A percentile compares a stretch with the other conserved stretches of the same genome.
These are phyloP conservation scores for Prunus mongolica DNA, from an alignment of 306 rosid species.

Conservation along the genomic window DNA sequence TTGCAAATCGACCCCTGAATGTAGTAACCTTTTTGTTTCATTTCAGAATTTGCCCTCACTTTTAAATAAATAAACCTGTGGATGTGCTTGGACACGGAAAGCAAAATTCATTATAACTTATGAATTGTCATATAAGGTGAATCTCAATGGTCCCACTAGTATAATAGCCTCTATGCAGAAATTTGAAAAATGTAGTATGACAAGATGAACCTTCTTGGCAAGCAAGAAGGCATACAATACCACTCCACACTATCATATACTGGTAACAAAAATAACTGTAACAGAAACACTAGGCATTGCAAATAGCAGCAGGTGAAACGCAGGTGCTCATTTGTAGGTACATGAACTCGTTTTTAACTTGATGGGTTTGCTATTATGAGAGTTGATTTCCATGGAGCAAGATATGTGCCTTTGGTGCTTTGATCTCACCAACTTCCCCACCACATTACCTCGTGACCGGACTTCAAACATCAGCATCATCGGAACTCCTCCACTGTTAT, in stretches of 20 bases:
- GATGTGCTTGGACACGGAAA: background rate
- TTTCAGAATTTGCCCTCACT: background rate
- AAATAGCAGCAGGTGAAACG: background rate
- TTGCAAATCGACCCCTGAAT: background rate
- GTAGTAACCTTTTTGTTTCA: background rate
- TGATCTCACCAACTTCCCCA: slow-evolving; percentile 70
- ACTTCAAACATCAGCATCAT: slow-evolving; percentile 60
- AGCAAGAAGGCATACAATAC: background rate
- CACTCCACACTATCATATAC: background rate
- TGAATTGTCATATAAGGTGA: background rate
- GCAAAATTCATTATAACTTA: background rate
- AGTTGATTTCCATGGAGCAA: slow-evolving; percentile 44
- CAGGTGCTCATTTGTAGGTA: slow-evolving; percentile 34
- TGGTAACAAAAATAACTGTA: background rate
- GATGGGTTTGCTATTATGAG: slow-evolving; percentile 44
- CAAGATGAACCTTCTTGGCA: background rate
- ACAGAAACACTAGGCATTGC: no score
- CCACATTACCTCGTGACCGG: slow-evolving; percentile 49
- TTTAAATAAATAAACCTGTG: background rate
- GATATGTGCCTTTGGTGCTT: slow-evolving; percentile 44
- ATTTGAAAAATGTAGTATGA: background rate
- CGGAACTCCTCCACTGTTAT: slow-evolving; percentile 45
- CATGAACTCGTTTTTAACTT: slow-evolving; percentile 50
- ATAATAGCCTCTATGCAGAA: background rate
- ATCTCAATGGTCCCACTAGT: background rate